phyloP scores from a whole-genome alignment of 225 moss, liverwort and hornwort species.

The Rhytidiadelphus loreus region DNA sequence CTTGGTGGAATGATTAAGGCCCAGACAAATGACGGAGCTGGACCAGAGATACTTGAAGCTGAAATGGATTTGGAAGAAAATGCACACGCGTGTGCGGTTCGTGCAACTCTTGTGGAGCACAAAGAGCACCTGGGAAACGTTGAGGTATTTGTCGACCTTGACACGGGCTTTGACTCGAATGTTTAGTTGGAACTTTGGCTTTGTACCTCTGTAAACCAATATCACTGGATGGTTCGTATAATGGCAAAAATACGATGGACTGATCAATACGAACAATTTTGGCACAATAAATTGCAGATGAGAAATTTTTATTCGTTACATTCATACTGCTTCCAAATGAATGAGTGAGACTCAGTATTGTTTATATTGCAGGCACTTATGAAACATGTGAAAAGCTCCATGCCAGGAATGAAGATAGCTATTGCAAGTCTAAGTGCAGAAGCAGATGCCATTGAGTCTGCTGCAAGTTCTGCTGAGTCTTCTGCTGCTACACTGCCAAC shows the following conservation, averaged over 20 bases:
- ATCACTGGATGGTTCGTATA: not conserved
- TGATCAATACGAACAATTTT: not conserved
- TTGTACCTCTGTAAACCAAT: not conserved
- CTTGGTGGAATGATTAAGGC: conserved; percentile 25
- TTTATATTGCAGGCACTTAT: conserved; percentile 60
- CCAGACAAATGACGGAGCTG: conserved; percentile 77
- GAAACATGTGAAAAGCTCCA: conserved; percentile 74
- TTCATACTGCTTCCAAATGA: not conserved
- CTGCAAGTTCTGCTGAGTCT: conserved; percentile 28
- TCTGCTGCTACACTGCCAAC: conserved; percentile 21
- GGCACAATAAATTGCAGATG: not conserved
- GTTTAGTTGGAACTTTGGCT: not conserved
- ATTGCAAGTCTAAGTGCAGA: conserved; percentile 69
- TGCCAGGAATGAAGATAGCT: conserved; percentile 82
- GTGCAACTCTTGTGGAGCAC: conserved; percentile 81
- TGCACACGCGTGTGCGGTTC: conserved; percentile 76
- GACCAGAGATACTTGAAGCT: conserved; percentile 79
- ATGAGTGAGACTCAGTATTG: not conserved
- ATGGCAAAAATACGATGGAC: not conserved
- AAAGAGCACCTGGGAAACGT: conserved; percentile 91
- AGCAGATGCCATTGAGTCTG: conserved; percentile 61
- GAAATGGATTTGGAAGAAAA: conserved; percentile 40
- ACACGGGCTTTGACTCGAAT: not conserved
- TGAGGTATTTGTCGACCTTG: conserved; percentile 43
- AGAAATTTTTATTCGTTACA: not conserved